Evolutionary conservation across 1,139 yeast genomes (phyloP).

Genomic region (Suhomyces taliae): DNA sequence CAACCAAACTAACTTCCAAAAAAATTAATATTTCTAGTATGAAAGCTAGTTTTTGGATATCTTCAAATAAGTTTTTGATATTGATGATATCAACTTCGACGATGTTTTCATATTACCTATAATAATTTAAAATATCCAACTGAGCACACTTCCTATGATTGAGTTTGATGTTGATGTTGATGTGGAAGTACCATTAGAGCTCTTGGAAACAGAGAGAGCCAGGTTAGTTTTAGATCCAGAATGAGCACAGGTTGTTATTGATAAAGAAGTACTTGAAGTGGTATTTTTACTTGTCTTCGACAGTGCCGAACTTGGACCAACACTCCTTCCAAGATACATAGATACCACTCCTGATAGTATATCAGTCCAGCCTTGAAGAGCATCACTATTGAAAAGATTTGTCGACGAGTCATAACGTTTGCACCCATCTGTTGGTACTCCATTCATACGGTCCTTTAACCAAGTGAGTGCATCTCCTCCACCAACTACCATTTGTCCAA

Average conservation of each 20-base stretch:
- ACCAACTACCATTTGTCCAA: slow-evolving; percentile 16
- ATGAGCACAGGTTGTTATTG: not conserved
- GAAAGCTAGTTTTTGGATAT: too few relatives aligned
- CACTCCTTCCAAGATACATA: not conserved
- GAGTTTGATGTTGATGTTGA: not conserved
- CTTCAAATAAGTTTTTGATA: too few relatives aligned
- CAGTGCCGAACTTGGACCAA: not conserved
- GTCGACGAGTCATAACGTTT: not conserved
- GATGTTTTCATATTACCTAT: too few relatives aligned
- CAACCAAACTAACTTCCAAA: too few relatives aligned
- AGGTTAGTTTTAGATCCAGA: not conserved
- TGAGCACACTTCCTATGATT: not conserved
- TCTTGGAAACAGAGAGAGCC: too few relatives aligned
- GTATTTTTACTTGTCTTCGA: too few relatives aligned
- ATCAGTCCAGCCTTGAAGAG: not conserved
- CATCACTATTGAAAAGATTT: not conserved
- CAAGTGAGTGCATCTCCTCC: slow-evolving; percentile 15
- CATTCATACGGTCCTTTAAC: not conserved
- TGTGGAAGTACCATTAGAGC: not conserved
- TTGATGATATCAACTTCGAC: too few relatives aligned
- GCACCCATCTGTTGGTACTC: not conserved
- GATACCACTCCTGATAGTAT: not conserved
- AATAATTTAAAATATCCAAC: not conserved
- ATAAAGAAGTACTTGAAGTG: not conserved
- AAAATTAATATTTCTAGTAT: too few relatives aligned